Evolutionary conservation across 768 basidiomycete genomes (phyloP).

Genomic region (Macrolepiota albuminosa): DNA sequence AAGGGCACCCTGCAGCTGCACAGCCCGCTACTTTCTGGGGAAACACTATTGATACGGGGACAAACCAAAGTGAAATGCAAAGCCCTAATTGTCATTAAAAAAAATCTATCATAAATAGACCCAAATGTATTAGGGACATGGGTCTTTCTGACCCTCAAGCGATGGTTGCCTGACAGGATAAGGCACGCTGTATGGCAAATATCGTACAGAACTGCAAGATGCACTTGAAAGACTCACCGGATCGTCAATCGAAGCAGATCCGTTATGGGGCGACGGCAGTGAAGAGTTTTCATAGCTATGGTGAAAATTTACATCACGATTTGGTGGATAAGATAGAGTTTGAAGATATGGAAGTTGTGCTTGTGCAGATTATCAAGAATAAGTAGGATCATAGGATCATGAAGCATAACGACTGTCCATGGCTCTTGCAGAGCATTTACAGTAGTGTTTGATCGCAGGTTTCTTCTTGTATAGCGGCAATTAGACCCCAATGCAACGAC

Average conservation of each 20-base stretch:
- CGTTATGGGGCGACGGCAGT: not conserved
- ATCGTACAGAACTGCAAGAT: constrained; percentile 15
- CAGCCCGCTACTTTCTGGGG: too few species aligned
- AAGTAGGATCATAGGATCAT: constrained; percentile 11
- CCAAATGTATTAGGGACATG: too few species aligned
- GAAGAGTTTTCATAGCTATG: constrained; percentile 13
- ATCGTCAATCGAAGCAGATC: constrained; percentile 8
- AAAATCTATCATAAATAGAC: too few species aligned
- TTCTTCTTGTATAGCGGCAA: constrained; percentile 58
- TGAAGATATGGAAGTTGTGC: constrained; percentile 9
- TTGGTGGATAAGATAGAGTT: constrained; percentile 11
- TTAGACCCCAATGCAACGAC: constrained; percentile 59
- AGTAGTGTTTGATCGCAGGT: constrained; percentile 33
- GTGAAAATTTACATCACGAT: constrained; percentile 10
- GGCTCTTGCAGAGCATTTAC: constrained; percentile 17
- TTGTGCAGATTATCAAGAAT: constrained; percentile 2
- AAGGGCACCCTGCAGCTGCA: too few species aligned
- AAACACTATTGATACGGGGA: too few species aligned
- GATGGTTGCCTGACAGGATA: constrained; percentile 20
- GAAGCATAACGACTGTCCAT: constrained; percentile 47
- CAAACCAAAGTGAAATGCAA: too few species aligned
- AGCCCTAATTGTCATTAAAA: too few species aligned
- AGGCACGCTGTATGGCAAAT: constrained; percentile 24
- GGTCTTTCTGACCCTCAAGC: constrained; percentile 16
- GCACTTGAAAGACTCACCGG: constrained; percentile 7